phyloP scores from a whole-genome alignment of 179 eudicot species.

The Dionaea muscipula region DNA sequence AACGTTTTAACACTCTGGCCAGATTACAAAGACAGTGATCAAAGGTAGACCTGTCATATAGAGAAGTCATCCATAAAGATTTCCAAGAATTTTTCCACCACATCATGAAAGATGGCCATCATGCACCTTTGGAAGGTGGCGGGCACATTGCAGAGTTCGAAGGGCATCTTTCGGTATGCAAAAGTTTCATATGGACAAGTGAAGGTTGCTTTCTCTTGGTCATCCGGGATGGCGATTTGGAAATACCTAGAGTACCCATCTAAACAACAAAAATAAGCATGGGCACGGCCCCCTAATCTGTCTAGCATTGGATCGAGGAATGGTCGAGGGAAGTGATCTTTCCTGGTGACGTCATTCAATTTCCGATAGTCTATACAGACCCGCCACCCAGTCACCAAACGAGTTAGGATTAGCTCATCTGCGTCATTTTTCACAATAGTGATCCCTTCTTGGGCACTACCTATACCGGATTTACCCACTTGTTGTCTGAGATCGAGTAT shows the following conservation, averaged over 20 bases:
- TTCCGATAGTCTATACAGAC: background rate
- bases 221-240: background rate
- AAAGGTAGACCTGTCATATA: background rate
- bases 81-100: background rate
- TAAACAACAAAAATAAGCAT: background rate
- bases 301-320: background rate
- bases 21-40: background rate
- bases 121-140: background rate
- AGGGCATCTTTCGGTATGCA: background rate
- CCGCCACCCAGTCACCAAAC: background rate
- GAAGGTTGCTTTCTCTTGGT: background rate
- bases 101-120: background rate
- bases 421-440: background rate
- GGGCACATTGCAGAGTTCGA: background rate
- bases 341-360: background rate
- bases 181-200: background rate
- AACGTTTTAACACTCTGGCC: background rate
- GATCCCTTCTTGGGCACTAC: background rate
- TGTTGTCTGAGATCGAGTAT: background rate
- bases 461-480: background rate
- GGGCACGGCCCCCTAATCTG: background rate
- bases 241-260: background rate
- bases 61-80: slow-evolving; percentile 1
- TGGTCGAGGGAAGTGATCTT: background rate
- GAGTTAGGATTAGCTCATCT: background rate